These are phyloP conservation scores for Tolypocladium ophioglossoides DNA, from an alignment of 2,329 filamentous ascomycete species.

Conservation along the genomic window DNA sequence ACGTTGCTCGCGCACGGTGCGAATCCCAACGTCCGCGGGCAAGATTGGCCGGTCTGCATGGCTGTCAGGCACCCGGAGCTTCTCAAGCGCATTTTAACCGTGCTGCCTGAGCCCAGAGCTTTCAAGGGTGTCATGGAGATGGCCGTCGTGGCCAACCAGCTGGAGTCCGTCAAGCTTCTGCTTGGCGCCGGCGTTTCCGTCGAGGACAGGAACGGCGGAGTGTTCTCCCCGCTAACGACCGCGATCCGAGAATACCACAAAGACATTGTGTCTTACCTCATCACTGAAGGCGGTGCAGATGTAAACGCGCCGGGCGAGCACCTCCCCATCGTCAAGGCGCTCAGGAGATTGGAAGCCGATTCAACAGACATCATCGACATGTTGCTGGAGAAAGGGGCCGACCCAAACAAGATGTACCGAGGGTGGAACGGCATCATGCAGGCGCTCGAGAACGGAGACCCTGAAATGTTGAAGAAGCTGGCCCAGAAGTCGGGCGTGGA, in stretches of 20 bases:
- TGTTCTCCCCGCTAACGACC: constrained; percentile 59
- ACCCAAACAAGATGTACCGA: constrained; percentile 57
- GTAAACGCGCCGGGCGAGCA: constrained; percentile 60
- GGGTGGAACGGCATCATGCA: constrained; percentile 58
- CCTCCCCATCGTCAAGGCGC: constrained; percentile 58
- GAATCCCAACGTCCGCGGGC: constrained; percentile 50
- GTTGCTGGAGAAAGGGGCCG: constrained; percentile 51
- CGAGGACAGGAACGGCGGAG: constrained; percentile 62
- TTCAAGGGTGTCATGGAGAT: constrained; percentile 59
- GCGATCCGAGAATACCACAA: constrained; percentile 53
- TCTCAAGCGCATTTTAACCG: constrained; percentile 45
- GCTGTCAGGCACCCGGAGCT: constrained; percentile 51
- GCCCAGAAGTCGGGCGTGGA: constrained; percentile 38
- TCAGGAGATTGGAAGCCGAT: constrained; percentile 44
- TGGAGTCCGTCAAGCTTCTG: constrained; percentile 57
- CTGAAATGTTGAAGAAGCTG: constrained; percentile 40
- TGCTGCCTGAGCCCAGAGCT: constrained; percentile 46
- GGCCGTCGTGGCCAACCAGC: constrained; percentile 55
- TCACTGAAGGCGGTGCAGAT: constrained; percentile 52
- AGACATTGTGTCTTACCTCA: constrained; percentile 49
- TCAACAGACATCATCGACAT: constrained; percentile 52
- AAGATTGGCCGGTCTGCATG: constrained; percentile 64
- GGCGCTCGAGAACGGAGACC: constrained; percentile 53
- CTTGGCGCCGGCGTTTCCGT: constrained; percentile 54
- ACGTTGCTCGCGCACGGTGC: constrained; percentile 47